These are phyloP conservation scores for Apiotrichum laibachii DNA, from an alignment of 1,284 basidiomycete genomes.

Conservation along the genomic window DNA sequence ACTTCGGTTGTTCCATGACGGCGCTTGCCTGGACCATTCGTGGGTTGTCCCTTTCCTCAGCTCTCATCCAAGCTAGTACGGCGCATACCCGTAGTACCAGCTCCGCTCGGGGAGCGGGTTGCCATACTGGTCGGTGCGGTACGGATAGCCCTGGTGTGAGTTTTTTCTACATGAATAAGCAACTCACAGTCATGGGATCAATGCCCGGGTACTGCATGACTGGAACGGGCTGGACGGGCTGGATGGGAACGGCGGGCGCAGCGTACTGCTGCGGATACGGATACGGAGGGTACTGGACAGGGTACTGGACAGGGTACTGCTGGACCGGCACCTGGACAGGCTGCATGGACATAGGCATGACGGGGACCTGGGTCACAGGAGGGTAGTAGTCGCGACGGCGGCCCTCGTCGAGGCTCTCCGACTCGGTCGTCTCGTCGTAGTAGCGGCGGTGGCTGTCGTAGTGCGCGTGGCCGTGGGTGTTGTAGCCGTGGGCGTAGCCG, in stretches of 20 bases:
- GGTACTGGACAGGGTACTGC: not conserved
- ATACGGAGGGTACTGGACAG: not conserved
- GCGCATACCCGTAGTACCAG: constrained; percentile 2
- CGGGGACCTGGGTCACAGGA: no score
- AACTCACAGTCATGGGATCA: constrained; percentile 2
- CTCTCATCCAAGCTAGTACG: not conserved
- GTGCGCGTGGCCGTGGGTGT: not conserved
- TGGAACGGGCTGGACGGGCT: not conserved
- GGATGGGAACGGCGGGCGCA: no score
- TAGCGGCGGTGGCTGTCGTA: not conserved
- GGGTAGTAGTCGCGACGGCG: no score
- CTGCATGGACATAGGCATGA: no score
- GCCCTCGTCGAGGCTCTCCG: not conserved
- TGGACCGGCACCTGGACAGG: no score
- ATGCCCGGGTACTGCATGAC: not conserved
- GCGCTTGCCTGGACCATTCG: no score
- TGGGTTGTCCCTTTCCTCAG: no score
- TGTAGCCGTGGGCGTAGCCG: not conserved
- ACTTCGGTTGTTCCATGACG: no score
- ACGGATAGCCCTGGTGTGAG: not conserved
- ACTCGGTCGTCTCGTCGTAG: no score
- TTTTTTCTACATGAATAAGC: no score
- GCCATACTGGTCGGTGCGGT: constrained; percentile 2
- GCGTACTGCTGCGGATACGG: not conserved
- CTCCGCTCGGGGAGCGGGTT: not conserved